Evolutionary conservation across 2,329 filamentous ascomycete species (phyloP), one percentile per base, ranked within the genome.

Genomic region (Pyrenophora graminea): DNA sequence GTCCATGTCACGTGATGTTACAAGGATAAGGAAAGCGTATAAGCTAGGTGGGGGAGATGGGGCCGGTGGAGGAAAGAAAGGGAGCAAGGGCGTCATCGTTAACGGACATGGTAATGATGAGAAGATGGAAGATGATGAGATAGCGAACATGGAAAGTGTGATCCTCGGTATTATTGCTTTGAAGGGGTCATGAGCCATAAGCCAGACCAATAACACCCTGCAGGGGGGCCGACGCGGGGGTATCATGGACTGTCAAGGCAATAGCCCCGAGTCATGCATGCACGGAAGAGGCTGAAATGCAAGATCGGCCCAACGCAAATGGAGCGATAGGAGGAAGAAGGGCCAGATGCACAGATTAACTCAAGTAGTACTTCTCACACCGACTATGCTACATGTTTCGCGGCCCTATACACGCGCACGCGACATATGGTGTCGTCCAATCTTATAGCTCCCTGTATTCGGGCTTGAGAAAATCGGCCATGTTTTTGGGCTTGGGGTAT

Each of bases 391-490:
- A 72, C 67, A 70, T 58, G 59, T 45, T 59, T 48, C 39, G 58
- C 50, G 34, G 56, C 53, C 58, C 48, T 64, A 67, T 68, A 66
- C 59, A 69, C 69, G 64, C 63, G 66, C 53, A 48, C 57, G 58
- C 39, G 38, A 45, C 15, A 52, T 39, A 39, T 44, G 33, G 27
- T 30, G 17, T 30, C 53, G 32, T 17, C 32, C 38, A 51, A 40
- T 39, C 56, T 61, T 69, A 72, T 56, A 53, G 70, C 72, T 93
- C 96, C 82, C 86, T 86, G 84, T 97, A 99, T 75, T 97, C 86
- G 56, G 92, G 91, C 85, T 90, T 91, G 79, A 99, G 86, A 79
- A 84, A 97, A 82, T 99, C 90, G 77, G 91, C 91, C 75, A 97
- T 93, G 68, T 90, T 96, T 88, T 97, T 96, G 75, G 91, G 90